These are phyloP conservation scores for Lachancea mirantina DNA, from an alignment of 805 yeast species.

Conservation along the genomic window DNA sequence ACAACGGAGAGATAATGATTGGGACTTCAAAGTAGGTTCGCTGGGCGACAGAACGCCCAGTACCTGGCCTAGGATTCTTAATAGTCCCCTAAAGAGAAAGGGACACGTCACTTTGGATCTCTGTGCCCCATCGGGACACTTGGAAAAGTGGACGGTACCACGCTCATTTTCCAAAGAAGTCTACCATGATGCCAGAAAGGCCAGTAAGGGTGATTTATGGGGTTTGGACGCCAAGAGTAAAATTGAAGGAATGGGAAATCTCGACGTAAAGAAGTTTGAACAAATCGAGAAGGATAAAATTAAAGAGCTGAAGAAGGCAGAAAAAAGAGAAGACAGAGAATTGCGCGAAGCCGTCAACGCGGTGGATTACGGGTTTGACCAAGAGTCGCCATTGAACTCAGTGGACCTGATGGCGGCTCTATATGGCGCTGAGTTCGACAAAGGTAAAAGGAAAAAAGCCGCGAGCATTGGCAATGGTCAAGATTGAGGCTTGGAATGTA, in stretches of 20 bases:
- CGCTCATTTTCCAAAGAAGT: conserved; percentile 64
- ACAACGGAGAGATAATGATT: conserved; percentile 30
- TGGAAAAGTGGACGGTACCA: conserved; percentile 86
- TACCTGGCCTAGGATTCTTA: conserved; percentile 68
- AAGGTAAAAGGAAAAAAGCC: conserved; percentile 7
- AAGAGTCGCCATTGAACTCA: conserved; percentile 6
- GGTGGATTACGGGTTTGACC: conserved; percentile 10
- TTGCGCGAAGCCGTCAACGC: conserved; percentile 15
- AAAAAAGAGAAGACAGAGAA: conserved; percentile 16
- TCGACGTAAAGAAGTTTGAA: conserved; percentile 24
- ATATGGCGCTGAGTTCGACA: conserved; percentile 15
- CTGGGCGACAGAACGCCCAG: conserved; percentile 21
- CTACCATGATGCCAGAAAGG: conserved; percentile 88
- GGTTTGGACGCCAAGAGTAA: conserved; percentile 57
- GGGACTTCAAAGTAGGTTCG: conserved; percentile 19
- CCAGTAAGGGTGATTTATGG: conserved; percentile 84
- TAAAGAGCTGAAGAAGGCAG: conserved; percentile 14
- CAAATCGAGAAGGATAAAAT: conserved; percentile 20
- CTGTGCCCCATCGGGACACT: conserved; percentile 69
- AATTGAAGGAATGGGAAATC: conserved; percentile 24
- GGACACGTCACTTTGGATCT: conserved; percentile 76
- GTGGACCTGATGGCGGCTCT: conserved; percentile 14
- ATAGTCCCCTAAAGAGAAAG: conserved; percentile 66
- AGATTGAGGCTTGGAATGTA: no score
- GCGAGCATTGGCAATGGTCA: no score